phyloP scores from a whole-genome alignment of 1,284 basidiomycete genomes.

The Coniophora puteana region DNA sequence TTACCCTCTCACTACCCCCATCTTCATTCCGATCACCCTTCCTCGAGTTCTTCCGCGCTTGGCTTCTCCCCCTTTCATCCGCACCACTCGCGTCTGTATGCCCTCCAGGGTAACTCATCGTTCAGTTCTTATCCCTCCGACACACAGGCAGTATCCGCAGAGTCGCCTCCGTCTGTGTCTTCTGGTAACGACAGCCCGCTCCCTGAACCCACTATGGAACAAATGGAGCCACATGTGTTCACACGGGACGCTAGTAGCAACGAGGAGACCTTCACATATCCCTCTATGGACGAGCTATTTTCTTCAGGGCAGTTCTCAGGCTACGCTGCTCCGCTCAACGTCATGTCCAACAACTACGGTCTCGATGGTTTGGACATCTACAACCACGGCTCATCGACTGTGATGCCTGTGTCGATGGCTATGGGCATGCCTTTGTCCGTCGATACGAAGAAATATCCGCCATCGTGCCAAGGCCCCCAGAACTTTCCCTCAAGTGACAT shows the following conservation, averaged over 20 bases:
- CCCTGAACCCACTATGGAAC: constrained; percentile 28
- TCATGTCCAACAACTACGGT: not conserved
- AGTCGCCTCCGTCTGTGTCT: constrained; percentile 28
- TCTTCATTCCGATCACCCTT: constrained; percentile 15
- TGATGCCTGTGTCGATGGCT: constrained; percentile 27
- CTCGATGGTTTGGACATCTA: constrained; percentile 21
- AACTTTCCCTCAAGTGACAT: too few species aligned
- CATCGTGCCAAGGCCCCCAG: constrained; percentile 32
- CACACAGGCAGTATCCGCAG: constrained; percentile 25
- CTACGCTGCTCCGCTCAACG: constrained; percentile 11
- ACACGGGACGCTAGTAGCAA: constrained; percentile 22
- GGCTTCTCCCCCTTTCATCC: constrained; percentile 22
- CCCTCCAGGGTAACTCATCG: constrained; percentile 15
- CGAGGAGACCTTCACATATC: constrained; percentile 27
- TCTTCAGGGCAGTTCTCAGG: constrained; percentile 15
- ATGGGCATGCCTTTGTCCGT: constrained; percentile 31
- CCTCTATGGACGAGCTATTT: constrained; percentile 21
- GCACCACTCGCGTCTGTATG: constrained; percentile 15
- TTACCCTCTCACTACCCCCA: constrained; percentile 20
- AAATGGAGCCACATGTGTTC: constrained; percentile 23
- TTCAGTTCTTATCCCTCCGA: constrained; percentile 30
- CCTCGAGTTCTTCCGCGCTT: constrained; percentile 11
- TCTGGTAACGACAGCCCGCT: constrained; percentile 31
- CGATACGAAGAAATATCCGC: constrained; percentile 31
- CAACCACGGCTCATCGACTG: constrained; percentile 31